phyloP scores from a whole-genome alignment of 768 basidiomycete species.

The Podaxis carcinomalis region DNA sequence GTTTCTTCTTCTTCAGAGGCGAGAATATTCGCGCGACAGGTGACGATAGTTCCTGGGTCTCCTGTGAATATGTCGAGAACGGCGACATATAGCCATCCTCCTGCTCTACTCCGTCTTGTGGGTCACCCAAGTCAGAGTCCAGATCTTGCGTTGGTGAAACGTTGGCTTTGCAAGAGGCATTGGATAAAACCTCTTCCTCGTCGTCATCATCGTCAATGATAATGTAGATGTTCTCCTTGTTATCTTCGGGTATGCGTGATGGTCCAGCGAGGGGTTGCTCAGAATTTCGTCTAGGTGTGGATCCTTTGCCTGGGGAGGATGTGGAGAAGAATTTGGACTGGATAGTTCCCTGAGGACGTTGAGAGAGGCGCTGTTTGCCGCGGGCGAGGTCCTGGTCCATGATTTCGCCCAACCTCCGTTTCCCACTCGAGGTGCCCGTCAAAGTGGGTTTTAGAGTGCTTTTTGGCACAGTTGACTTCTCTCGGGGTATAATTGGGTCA shows the following conservation, averaged over 20 bases:
- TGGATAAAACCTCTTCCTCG: conserved; percentile 16
- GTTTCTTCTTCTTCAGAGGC: conserved; percentile 13
- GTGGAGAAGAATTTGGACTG: conserved; percentile 37
- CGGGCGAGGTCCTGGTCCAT: conserved; percentile 59
- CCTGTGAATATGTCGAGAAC: conserved; percentile 47
- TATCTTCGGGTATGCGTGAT: conserved; percentile 25
- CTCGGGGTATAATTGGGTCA: conserved; percentile 35
- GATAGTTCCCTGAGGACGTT: conserved; percentile 16
- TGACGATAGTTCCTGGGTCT: conserved; percentile 65
- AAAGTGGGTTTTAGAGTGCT: conserved; percentile 10
- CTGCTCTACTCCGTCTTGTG: conserved; percentile 51
- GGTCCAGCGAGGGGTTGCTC: conserved; percentile 24
- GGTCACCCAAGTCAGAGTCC: conserved; percentile 34
- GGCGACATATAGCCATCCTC: conserved; percentile 87
- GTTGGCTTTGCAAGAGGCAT: conserved; percentile 19
- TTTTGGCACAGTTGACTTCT: conserved; percentile 11
- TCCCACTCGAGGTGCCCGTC: conserved; percentile 65
- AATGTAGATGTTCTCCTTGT: conserved; percentile 42
- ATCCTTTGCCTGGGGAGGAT: conserved; percentile 6
- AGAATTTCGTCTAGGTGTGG: conserved; percentile 16
- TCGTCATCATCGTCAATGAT: conserved; percentile 27
- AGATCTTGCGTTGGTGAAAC: conserved; percentile 27
- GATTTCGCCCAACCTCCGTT: conserved; percentile 66
- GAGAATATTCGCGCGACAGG: conserved; percentile 35
- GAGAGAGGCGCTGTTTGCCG: conserved; percentile 34